Conservation (phyloP, 2,329 filamentous ascomycete species). For the Epichloe aotearoae region DNA sequence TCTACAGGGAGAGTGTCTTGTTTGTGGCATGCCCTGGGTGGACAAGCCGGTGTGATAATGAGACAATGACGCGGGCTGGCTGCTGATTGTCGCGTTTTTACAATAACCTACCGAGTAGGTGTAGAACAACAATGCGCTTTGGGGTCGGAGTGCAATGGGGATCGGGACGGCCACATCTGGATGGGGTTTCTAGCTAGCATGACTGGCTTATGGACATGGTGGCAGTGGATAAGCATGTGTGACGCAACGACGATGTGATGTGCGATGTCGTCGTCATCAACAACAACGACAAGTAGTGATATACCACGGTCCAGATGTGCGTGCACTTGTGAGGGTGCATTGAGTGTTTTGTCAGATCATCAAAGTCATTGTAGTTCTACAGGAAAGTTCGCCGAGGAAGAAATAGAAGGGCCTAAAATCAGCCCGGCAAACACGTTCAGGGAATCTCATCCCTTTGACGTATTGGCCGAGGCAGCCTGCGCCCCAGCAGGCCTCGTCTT, state of each 20-base stretch:
- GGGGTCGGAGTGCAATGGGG: neutral
- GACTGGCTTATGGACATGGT: too few relatives aligned
- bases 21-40: neutral
- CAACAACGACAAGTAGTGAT: too few relatives aligned
- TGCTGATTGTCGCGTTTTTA: neutral
- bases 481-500: conserved; percentile 31
- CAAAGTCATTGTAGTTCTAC: neutral
- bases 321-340: neutral
- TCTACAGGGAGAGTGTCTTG: neutral
- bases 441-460: conserved; percentile 14
- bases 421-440: neutral
- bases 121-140: neutral
- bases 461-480: conserved; percentile 11
- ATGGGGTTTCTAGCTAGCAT: too few relatives aligned
- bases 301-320: too few relatives aligned
- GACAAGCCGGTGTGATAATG: neutral
- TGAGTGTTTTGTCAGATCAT: neutral
- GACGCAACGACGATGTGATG: too few relatives aligned
- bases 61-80: neutral
- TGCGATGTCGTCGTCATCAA: too few relatives aligned
- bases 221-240: too few relatives aligned
- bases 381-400: neutral
- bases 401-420: neutral
- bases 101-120: neutral
- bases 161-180: too few relatives aligned